Percentiles rank a stretch among this genome's conserved stretches.
These are phyloP conservation scores for Musa beccarii DNA, from an alignment of 176 grass and related monocot genomes.

Conservation along the genomic window DNA sequence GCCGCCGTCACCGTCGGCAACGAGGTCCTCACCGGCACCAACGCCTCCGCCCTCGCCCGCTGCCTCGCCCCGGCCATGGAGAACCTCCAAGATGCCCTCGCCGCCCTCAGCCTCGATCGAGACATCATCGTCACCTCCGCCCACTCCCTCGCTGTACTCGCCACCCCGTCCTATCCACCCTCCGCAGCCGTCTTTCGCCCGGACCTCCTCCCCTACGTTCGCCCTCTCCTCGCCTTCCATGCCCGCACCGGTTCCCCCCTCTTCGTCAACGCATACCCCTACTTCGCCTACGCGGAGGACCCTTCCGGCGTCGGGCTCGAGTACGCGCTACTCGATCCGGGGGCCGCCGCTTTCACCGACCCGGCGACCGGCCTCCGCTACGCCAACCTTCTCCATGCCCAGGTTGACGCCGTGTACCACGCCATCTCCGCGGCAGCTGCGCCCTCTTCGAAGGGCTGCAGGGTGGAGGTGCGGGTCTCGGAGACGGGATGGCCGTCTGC, in stretches of 20 bases:
- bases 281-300: not conserved
- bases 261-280: conserved; percentile 18
- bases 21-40: not conserved
- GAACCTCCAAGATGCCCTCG: conserved; percentile 32
- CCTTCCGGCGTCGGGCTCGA: not conserved
- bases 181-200: not conserved
- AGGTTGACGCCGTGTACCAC: conserved; percentile 20
- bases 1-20: conserved; percentile 24
- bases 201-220: not conserved
- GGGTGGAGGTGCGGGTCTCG: not conserved
- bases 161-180: conserved; percentile 7
- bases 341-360: not conserved
- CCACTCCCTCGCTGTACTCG: not conserved
- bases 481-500: not conserved
- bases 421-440: not conserved
- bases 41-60: not conserved
- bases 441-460: not conserved
- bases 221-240: conserved; percentile 26
- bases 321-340: not conserved
- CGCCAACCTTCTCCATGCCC: conserved; percentile 1
- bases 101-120: conserved; percentile 17
- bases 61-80: conserved; percentile 33
- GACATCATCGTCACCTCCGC: conserved; percentile 30
- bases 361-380: not conserved
- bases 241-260: conserved; percentile 20